Evolutionary conservation across 1,284 basidiomycete species (phyloP), one percentile per base, ranked within the genome.

Genomic region (Austroboletus niveus): DNA sequence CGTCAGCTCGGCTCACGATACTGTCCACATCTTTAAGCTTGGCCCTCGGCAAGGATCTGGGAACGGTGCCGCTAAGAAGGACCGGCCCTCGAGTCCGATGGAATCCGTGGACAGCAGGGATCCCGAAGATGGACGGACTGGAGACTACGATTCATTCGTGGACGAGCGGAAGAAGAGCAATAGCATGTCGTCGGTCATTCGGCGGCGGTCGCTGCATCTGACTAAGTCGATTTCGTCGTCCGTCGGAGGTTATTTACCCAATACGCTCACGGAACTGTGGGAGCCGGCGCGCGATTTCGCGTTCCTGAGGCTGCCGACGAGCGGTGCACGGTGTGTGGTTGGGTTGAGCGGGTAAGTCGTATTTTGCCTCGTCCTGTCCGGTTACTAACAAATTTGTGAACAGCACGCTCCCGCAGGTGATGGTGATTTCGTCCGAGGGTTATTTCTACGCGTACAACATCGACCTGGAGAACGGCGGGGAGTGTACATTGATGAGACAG

Each of bases 281-380:
- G 97, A 99, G 64, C 96, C 97, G 0, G 81, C 89, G 45, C 78
- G 97, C 5, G 96, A 98, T 68, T 99, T 99, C 69, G 96, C 97
- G 0, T 95, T 84, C 68, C 75, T 98, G 55, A 87, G 92, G 65
- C 72, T 99, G 32, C 93, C 95, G n/a, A 81, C 81, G 1, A 83
- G 81, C 42, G 92, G 92, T 5, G 84, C 82, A 15, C 75, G 89
- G 48, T 92, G 87, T 61, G 85, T 94, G 12, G 93, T 95, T 29
- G 94, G 91, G 0, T 72, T 96, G 53, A 92, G 87, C 65, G 84
- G 86, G 89, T 94, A 64, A 64, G 88, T 81, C 22, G 1, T 42
- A 31, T 36, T 5, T 8, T 36, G 14, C 29, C 9, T 27, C 7
- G 15, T 36, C 36, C 10, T 20, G 20, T 36, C 36, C 31, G 5